Evolutionary conservation across 108 stramenopile species (phyloP).

Genomic region (Thalassiosira profunda): DNA sequence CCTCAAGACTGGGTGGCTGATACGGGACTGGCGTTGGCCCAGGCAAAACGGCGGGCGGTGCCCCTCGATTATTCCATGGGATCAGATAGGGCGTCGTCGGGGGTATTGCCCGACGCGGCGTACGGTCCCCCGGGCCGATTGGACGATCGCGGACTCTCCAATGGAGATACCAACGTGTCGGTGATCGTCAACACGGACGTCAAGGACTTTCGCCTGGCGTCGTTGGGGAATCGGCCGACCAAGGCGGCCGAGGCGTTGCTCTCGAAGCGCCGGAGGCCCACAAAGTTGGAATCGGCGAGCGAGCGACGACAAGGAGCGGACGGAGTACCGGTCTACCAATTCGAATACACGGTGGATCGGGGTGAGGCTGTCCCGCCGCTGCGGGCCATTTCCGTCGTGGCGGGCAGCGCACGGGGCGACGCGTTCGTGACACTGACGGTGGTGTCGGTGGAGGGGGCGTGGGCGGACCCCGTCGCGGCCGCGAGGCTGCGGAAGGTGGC

Average conservation of each 20-base stretch:
- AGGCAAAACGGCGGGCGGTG: constrained; percentile 57
- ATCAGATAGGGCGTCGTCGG: background rate
- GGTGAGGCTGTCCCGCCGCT: constrained; percentile 57
- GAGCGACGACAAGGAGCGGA: constrained; percentile 21
- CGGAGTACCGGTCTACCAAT: constrained; percentile 53
- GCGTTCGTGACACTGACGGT: constrained; percentile 72
- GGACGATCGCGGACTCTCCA: constrained; percentile 55
- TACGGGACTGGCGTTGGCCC: constrained; percentile 73
- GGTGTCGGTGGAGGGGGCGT: constrained; percentile 54
- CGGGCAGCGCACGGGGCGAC: constrained; percentile 21
- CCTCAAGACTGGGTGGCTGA: constrained; percentile 90
- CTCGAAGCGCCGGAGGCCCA: constrained; percentile 46
- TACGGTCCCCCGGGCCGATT: constrained; percentile 76
- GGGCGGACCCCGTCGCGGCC: constrained; percentile 35
- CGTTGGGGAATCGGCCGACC: constrained; percentile 55
- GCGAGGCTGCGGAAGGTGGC: constrained; percentile 63
- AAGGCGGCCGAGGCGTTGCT: constrained; percentile 62
- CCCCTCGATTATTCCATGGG: constrained; percentile 68
- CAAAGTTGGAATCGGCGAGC: constrained; percentile 60
- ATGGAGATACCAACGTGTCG: constrained; percentile 81
- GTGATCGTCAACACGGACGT: constrained; percentile 51
- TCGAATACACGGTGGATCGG: constrained; percentile 79
- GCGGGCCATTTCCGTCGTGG: constrained; percentile 75
- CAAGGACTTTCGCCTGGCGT: constrained; percentile 56
- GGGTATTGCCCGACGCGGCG: constrained; percentile 57